Evolutionary conservation across 345 rosid genomes (phyloP).

Genomic region (Cochlearia excelsa): DNA sequence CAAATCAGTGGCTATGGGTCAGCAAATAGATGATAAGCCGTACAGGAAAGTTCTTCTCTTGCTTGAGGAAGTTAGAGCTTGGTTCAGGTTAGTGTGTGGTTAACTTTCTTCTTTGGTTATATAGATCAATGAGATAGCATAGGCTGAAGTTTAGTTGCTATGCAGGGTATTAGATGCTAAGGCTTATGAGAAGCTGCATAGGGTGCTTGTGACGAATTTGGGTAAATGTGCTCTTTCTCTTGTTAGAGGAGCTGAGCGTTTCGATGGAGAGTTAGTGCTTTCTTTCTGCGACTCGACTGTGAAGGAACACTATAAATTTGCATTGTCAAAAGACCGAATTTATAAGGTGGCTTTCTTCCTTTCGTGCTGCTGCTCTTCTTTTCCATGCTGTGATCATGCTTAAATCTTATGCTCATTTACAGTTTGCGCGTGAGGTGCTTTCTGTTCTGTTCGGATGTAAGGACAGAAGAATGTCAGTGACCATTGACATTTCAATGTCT

Average conservation of each 20-base stretch:
- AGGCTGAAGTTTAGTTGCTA: slow-evolving; percentile 3
- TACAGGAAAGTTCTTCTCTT: slow-evolving; percentile 44
- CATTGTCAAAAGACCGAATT: slow-evolving; percentile 53
- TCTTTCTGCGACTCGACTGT: slow-evolving; percentile 47
- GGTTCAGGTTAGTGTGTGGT: slow-evolving; percentile 59
- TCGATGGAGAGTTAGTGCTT: slow-evolving; percentile 42
- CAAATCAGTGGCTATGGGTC: slow-evolving; percentile 48
- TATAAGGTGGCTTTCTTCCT: slow-evolving; percentile 52
- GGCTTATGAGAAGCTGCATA: slow-evolving; percentile 56
- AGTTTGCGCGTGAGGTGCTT: slow-evolving; percentile 70
- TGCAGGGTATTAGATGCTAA: slow-evolving; percentile 61
- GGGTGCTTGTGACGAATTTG: slow-evolving; percentile 47
- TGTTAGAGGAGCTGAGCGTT: slow-evolving; percentile 47
- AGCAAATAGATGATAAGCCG: slow-evolving; percentile 39
- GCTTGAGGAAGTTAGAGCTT: slow-evolving; percentile 59
- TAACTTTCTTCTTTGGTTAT: slow-evolving; percentile 4
- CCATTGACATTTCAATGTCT: slow-evolving; percentile 40
- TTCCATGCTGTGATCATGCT: slow-evolving; percentile 2
- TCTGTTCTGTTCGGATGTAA: slow-evolving; percentile 49
- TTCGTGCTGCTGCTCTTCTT: slow-evolving; percentile 7
- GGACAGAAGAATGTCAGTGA: slow-evolving; percentile 36
- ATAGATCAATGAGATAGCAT: slow-evolving; percentile 9
- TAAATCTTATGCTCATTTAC: slow-evolving; percentile 20
- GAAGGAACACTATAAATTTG: slow-evolving; percentile 48
- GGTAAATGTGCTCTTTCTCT: slow-evolving; percentile 53